These are phyloP conservation scores for Cupressus sempervirens DNA, from an alignment of 75 land plant species.

Conservation along the genomic window DNA sequence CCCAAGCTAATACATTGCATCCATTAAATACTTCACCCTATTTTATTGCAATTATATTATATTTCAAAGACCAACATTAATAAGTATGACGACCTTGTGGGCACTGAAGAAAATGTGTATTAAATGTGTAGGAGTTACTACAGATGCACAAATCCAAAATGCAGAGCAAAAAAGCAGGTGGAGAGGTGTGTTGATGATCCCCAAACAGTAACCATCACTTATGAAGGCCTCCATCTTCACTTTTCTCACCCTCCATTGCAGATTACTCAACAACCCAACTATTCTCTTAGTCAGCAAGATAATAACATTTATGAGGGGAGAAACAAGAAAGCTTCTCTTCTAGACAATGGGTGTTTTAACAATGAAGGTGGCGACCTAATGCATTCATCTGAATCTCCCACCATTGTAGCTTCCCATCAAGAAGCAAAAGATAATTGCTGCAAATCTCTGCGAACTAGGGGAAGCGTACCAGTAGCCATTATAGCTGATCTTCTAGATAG, in stretches of 20 bases:
- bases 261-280: background rate
- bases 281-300: background rate
- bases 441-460: background rate
- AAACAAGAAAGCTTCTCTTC: background rate
- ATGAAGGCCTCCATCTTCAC: conserved; percentile 78
- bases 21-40: too few species aligned
- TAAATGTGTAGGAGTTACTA: conserved; percentile 56
- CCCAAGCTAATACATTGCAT: background rate
- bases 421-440: background rate
- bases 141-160: conserved; percentile 70
- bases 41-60: background rate
- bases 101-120: background rate
- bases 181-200: conserved; percentile 56
- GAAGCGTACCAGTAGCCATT: too few species aligned
- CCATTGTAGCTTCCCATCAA: background rate
- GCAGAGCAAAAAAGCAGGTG: conserved; percentile 75
- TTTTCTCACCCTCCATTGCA: conserved; percentile 35
- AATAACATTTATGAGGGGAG: conserved; percentile 21
- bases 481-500: background rate
- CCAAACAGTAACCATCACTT: conserved; percentile 51
- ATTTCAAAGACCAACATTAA: too few species aligned
- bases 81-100: background rate
- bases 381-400: background rate
- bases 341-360: background rate
- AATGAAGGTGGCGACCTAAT: background rate